These are phyloP conservation scores for Metschnikowia similis DNA, from an alignment of 805 yeast genomes.

Conservation along the genomic window DNA sequence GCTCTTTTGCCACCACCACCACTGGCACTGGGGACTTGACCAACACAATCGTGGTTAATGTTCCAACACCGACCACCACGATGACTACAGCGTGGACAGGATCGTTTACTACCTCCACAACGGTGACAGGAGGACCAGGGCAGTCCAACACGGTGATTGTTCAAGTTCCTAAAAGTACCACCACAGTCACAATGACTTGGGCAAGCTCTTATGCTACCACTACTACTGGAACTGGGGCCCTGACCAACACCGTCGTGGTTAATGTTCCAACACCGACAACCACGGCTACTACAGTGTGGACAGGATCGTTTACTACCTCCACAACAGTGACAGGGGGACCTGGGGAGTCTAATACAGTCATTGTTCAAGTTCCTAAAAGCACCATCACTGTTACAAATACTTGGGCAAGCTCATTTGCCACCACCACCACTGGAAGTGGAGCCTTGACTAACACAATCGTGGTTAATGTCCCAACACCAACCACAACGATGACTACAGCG, in stretches of 20 bases:
- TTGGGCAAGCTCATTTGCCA: background rate
- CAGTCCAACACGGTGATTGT: constrained; percentile 5
- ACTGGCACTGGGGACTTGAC: too few species aligned
- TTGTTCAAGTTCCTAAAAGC: background rate
- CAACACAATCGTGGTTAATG: background rate
- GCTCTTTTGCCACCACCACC: too few species aligned
- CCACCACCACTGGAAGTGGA: too few species aligned
- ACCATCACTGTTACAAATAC: too few species aligned
- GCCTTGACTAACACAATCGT: too few species aligned
- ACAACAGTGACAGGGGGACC: constrained; percentile 1
- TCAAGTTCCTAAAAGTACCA: constrained; percentile 5
- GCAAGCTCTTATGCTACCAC: constrained; percentile 4
- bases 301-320: background rate
- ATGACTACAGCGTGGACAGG: constrained; percentile 10
- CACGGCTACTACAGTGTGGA: constrained; percentile 11
- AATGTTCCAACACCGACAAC: constrained; percentile 16
- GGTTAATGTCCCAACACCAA: constrained; percentile 5
- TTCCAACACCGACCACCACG: constrained; percentile 6
- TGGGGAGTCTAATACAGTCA: constrained; percentile 5
- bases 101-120: background rate
- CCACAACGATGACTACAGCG: constrained; percentile 4
- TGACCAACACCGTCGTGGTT: constrained; percentile 8
- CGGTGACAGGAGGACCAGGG: too few species aligned
- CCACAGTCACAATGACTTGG: constrained; percentile 4
- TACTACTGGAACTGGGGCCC: background rate